Evolutionary conservation across 2,329 filamentous ascomycete species (phyloP).

Genomic region (Fusarium redolens): DNA sequence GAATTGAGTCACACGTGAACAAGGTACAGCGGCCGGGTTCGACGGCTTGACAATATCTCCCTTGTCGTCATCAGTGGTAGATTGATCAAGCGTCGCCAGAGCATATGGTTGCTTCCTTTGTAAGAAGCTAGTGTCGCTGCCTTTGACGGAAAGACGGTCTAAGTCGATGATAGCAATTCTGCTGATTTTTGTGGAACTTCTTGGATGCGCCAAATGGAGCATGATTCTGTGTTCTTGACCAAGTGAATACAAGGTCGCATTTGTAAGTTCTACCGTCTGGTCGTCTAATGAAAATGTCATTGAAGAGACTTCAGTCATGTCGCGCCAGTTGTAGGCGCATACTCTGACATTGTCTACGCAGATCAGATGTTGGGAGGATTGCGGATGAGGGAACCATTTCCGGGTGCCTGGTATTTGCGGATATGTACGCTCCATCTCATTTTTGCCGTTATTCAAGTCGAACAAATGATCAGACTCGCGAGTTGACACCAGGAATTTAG

Average conservation of each 20-base stretch:
- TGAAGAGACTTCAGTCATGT: constrained; percentile 42
- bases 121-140: background rate
- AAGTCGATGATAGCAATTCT: constrained; percentile 21
- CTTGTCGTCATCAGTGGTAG: background rate
- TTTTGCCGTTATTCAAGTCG: constrained; percentile 39
- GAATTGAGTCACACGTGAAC: background rate
- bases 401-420: constrained; percentile 7
- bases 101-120: background rate
- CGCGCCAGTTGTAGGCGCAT: constrained; percentile 45
- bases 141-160: constrained; percentile 2
- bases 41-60: background rate
- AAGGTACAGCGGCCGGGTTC: background rate
- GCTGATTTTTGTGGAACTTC: background rate
- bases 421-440: constrained; percentile 24
- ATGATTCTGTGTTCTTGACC: constrained; percentile 28
- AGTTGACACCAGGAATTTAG: constrained; percentile 49
- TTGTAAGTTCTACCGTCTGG: constrained; percentile 38
- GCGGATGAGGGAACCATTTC: constrained; percentile 39
- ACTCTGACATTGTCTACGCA: constrained; percentile 43
- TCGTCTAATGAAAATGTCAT: constrained; percentile 13
- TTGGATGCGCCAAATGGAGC: constrained; percentile 14
- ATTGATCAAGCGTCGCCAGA: background rate
- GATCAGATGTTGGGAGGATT: constrained; percentile 42
- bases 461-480: constrained; percentile 47
- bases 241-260: constrained; percentile 29